Evolutionary conservation across 352 stramenopile genomes (phyloP), one percentile per base, ranked within the genome.

Genomic region (Globisporangium megalacanthum): DNA sequence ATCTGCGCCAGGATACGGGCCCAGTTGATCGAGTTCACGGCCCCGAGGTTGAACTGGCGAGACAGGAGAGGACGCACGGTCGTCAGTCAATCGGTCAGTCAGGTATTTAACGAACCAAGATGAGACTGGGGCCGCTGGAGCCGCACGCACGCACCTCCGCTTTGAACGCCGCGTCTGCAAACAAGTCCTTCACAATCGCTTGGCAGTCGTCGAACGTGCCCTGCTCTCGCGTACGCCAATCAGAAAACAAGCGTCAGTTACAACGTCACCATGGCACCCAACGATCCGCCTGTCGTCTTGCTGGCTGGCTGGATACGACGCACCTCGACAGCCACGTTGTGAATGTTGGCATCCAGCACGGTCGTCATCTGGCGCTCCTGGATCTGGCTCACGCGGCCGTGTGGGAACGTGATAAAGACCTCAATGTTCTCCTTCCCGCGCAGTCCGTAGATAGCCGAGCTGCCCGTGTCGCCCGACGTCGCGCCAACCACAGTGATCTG

Each of bases 1-100:
- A 98, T 98, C 83, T 99, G 97, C 19, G 97, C 96, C 53, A 99
- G 79, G 49, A 99, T 98, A 60, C 97, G 90, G n/a, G 95, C 97
- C 90, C 96, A 99, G 75, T 99, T 99, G 73, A 99, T 99, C 22
- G 92, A 98, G 80, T 99, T 99, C 39, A 99, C 96, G 13, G 97
- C 97, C n/a, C 95, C 97, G 9, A 99, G 73, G 55, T 97, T 91
- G 62, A 91, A 89, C 63, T 84, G 48, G 13, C 0, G 14, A 8
- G 17, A 54, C 14, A 37, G 37, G 47, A n/a, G 2, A 35, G n/a
- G 14, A 39, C 2, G 25, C 47, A 52, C 4, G 5, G 15, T 9
- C 14, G 56, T 14, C 56, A 62, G 25, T 41, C 13, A 29, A 4
- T 4, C 25, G 4, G 25, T 29, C 25, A 1, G 25, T 4, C 25